A percentile compares a stretch with the other conserved stretches of the same genome.
Evolutionary conservation across 164 flowering plant genomes (phyloP).

Genomic region (Warburgia ugandensis): DNA sequence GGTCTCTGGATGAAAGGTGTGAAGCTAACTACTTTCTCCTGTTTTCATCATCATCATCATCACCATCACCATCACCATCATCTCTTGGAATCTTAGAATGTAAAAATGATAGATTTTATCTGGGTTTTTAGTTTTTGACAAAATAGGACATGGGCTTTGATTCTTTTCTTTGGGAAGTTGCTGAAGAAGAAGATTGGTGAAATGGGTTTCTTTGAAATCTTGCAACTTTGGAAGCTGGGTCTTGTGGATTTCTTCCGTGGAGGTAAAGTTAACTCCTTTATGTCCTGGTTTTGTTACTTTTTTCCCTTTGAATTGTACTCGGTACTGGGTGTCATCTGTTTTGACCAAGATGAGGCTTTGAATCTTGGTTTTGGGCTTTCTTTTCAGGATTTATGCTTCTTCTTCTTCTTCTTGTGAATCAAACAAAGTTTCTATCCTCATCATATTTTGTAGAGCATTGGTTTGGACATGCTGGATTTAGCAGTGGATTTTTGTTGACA

Average conservation of each 20-base stretch:
- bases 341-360: background rate
- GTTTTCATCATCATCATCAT: background rate
- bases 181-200: background rate
- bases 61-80: too few relatives aligned
- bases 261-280: background rate
- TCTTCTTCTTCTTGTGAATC: background rate
- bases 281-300: background rate
- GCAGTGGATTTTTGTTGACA: too few relatives aligned
- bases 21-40: slow-evolving; percentile 7
- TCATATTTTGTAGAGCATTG: background rate
- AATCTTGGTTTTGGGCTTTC: background rate
- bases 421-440: background rate
- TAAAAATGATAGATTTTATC: slow-evolving; percentile 2
- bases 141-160: too few relatives aligned
- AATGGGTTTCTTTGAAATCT: slow-evolving; percentile 1
- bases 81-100: slow-evolving; percentile 6
- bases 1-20: slow-evolving; percentile 8
- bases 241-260: background rate
- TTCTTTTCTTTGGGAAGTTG: background rate
- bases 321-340: background rate
- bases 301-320: background rate
- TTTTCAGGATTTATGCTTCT: background rate
- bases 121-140: background rate
- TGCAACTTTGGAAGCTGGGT: background rate
- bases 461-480: too few relatives aligned